These are phyloP conservation scores for Rosa persica DNA, from an alignment of 306 rosid genomes.

Conservation along the genomic window DNA sequence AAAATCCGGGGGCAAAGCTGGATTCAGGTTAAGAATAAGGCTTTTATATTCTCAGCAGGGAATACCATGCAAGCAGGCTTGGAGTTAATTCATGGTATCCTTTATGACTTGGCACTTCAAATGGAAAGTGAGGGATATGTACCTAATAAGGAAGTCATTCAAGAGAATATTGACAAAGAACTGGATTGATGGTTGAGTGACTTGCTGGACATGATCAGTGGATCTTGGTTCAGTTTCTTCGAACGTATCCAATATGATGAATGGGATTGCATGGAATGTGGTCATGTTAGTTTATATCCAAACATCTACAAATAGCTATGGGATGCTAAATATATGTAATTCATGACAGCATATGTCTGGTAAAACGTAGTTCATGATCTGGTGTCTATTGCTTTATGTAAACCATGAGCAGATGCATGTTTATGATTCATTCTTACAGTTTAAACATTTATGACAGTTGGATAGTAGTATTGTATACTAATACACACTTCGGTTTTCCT, in stretches of 20 bases:
- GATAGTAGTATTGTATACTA: not conserved
- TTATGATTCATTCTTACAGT: not conserved
- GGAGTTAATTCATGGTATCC: slow-evolving; percentile 46
- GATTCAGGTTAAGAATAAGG: slow-evolving; percentile 71
- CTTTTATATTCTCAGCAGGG: slow-evolving; percentile 65
- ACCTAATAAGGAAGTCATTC: slow-evolving; percentile 10
- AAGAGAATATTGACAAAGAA: slow-evolving; percentile 30
- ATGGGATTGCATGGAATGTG: not conserved
- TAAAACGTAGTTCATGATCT: not conserved
- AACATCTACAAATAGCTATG: not conserved
- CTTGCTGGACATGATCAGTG: slow-evolving; percentile 16
- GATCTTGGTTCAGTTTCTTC: not conserved
- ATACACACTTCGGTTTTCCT: not conserved
- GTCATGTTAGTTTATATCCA: not conserved
- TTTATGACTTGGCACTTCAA: slow-evolving; percentile 61
- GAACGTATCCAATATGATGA: not conserved
- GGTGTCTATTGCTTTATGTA: not conserved
- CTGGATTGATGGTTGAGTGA: slow-evolving; percentile 23
- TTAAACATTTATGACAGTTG: not conserved
- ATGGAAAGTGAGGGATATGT: slow-evolving; percentile 42
- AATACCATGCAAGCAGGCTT: slow-evolving; percentile 39
- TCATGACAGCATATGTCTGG: not conserved
- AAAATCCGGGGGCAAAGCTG: slow-evolving; percentile 75
- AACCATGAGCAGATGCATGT: not conserved
- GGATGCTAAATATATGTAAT: not conserved